Evolutionary conservation across 495 filamentous ascomycete species (phyloP).

Genomic region (Terfezia boudieri): DNA sequence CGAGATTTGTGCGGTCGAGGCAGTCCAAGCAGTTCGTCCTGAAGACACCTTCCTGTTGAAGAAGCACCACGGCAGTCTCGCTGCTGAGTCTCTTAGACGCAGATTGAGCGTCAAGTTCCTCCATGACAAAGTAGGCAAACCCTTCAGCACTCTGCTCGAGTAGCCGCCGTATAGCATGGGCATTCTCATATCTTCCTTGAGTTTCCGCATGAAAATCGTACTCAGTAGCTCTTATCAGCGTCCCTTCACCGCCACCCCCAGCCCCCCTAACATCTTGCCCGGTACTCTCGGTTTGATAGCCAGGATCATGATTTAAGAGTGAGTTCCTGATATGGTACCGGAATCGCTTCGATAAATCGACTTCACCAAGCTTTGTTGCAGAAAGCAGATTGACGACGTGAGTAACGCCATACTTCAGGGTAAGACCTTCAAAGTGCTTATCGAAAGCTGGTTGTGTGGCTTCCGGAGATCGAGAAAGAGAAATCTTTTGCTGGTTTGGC

Average conservation of each 20-base stretch:
- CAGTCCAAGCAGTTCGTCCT: conserved; percentile 93
- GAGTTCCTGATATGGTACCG: conserved; percentile 52
- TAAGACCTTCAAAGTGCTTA: conserved; percentile 70
- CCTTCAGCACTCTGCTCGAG: conserved; percentile 56
- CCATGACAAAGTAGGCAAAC: conserved; percentile 78
- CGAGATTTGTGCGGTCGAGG: conserved; percentile 83
- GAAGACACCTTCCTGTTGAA: conserved; percentile 87
- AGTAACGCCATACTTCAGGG: conserved; percentile 63
- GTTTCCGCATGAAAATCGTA: conserved; percentile 95
- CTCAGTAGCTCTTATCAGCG: conserved; percentile 50
- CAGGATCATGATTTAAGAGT: conserved; percentile 31
- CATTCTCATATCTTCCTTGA: conserved; percentile 73
- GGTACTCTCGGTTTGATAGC: conserved; percentile 8
- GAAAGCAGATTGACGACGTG: conserved; percentile 87
- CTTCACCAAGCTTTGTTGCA: conserved; percentile 60
- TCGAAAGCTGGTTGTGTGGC: conserved; percentile 87
- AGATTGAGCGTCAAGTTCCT: conserved; percentile 34
- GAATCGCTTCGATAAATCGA: conserved; percentile 56
- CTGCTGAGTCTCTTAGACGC: conserved; percentile 16
- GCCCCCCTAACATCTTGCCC: not conserved
- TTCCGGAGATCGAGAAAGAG: conserved; percentile 67
- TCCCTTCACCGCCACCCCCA: conserved; percentile 3
- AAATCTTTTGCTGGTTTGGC: conserved; percentile 86
- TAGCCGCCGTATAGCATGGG: conserved; percentile 48
- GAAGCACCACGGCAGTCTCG: conserved; percentile 40